Evolutionary conservation across 148 eudicot genomes (phyloP), one percentile per base, ranked within the genome.

Genomic region (Heliamphora exappendiculata): DNA sequence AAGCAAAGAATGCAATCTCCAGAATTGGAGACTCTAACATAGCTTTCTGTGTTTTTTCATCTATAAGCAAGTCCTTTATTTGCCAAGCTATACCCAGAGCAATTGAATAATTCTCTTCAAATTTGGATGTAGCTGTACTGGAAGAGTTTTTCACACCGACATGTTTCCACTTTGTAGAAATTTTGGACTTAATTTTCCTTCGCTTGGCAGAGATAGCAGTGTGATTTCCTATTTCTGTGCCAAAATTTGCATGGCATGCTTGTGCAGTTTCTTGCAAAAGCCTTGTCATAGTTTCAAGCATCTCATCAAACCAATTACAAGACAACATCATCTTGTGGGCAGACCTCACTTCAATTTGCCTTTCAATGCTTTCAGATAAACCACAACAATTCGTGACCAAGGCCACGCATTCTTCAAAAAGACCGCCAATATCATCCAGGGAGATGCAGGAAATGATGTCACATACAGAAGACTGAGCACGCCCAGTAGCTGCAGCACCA

Each of bases 21-120:
- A 91, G 73, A 84, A 55, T 53, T 79, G 77, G 78, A 82, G 91
- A 89, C 70, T 81, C 75, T 69, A 93, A 75, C 37, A 93, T 66
- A 44, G 94, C 88, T 83, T 80, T 83, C 58, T 88, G 76, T 65
- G 91, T 77, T 73, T 66, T 71, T 57, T 91, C 93, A 79, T 84
- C 84, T 37, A 83, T 78, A 78, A 91, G 89, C 70, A 95, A 75
- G 82, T 95, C 98, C 85, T 90, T 93, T 59, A 93, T 76, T 76
- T 95, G 99, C 99, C 97, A 95, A 57, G 93, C 89, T 77, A 91
- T 74, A 76, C 97, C 97, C 60, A 67, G 82, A 36, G 96, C 89
- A 81, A 76, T 73, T 65, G 78, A 70, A 82, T 89, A 95, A 81
- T 87, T 87, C 68, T 89, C 85, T 45, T 89, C 70, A 34, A 95